Evolutionary conservation across 2,329 filamentous ascomycete species (phyloP), one percentile per base, ranked within the genome.

Genomic region (Microdochium trichocladiopsis): DNA sequence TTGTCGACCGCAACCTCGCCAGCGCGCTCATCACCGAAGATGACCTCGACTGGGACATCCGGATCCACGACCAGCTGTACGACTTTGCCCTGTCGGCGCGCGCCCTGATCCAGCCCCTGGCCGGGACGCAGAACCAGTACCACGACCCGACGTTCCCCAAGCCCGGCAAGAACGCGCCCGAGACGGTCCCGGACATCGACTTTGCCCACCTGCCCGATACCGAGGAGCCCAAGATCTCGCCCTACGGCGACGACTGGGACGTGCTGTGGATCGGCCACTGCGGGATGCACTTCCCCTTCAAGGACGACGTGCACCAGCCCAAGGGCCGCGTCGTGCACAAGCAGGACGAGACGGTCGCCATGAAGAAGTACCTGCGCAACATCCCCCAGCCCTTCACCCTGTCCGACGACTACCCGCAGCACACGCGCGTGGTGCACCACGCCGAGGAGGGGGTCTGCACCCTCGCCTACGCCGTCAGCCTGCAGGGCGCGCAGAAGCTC

Each of bases 161-260:
- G 6, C 62, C 54, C 0, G 22, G 47, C 9, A 21, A 25, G 21
- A 25, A 53, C 48, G 41, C 55, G 47, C 18, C 52, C 23, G 21
- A 25, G 31, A 14, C 37, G 0, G 31, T 58, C 5, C 53, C 54
- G 2, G 56, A 61, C 14, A 41, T 62, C 10, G 8, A 18, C 4
- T 60, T 62, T 51, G 33, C 53, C 41, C 23, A 41, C 11, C 55
- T 62, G 1, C 61, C 61, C 1, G 8, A 47, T 12, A 62, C 59
- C 5, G 24, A 14, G 1, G 24, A 52, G 2, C 55, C 62, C 3
- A 52, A n/a, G 12, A 41, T 11, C 1, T 73, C 73, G 1, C 74
- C 76, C 0, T 79, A 78, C 52, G 75, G 76, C 14, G 70, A 72
- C 48, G 65, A 70, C 52, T 78, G 75, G 76, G 76, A 78, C 52